Percentiles rank a stretch among this genome's conserved stretches.
phyloP scores from a whole-genome alignment of 305 asterid species.

The Fraxinus platypoda region DNA sequence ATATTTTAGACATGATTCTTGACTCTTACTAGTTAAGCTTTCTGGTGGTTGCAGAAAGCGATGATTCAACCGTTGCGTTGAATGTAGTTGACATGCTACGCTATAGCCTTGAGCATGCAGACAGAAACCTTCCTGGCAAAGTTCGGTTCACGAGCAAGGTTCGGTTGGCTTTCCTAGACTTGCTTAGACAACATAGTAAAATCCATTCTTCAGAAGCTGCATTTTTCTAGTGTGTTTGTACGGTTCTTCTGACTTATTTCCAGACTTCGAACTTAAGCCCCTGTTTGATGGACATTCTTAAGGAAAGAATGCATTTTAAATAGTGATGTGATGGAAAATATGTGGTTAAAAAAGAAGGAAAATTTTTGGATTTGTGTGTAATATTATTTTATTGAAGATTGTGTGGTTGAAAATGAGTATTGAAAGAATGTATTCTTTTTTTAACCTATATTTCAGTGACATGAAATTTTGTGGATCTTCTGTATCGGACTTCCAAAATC shows the following conservation, averaged over 20 bases:
- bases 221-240: neutral
- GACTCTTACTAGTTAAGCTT: neutral
- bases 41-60: constrained; percentile 43
- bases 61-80: constrained; percentile 44
- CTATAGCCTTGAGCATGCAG: constrained; percentile 74
- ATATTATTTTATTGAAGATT: too few species aligned
- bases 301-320: too few species aligned
- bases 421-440: too few species aligned
- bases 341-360: too few species aligned
- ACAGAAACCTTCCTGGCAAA: constrained; percentile 55
- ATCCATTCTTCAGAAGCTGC: neutral
- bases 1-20: constrained; percentile 1
- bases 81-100: constrained; percentile 49
- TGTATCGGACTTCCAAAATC: neutral
- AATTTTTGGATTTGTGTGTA: too few species aligned
- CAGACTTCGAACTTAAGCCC: neutral
- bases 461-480: neutral
- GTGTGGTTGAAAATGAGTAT: too few species aligned
- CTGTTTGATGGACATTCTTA: too few species aligned
- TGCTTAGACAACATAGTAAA: neutral
- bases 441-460: neutral
- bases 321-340: too few species aligned
- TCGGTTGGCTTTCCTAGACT: constrained; percentile 18
- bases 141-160: constrained; percentile 39
- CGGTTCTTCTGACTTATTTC: neutral